Evolutionary conservation across 2,329 filamentous ascomycete species (phyloP).

Genomic region (Colletotrichum sp.): DNA sequence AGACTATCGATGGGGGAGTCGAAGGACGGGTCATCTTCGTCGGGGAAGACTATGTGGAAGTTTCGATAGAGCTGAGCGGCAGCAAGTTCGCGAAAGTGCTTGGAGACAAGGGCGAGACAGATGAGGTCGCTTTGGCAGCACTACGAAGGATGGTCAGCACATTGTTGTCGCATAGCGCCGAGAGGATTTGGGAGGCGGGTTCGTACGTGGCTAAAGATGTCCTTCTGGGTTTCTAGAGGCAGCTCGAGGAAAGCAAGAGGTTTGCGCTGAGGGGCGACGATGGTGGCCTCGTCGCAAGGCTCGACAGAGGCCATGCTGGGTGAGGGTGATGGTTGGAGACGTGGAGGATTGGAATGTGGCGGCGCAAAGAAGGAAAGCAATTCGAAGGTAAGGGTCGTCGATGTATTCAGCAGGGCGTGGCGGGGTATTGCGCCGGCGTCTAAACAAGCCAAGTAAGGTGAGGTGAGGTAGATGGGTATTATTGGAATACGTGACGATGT

Average conservation of each 20-base stretch:
- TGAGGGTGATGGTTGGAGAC: background rate
- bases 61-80: conserved; percentile 63
- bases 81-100: conserved; percentile 61
- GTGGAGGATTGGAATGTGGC: background rate
- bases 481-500: background rate
- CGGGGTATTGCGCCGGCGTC: background rate
- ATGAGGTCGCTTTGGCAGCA: conserved; percentile 59
- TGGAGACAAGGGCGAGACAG: conserved; percentile 62
- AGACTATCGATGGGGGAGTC: conserved; percentile 62
- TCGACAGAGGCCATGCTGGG: conserved; percentile 39
- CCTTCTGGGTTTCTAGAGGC: conserved; percentile 52
- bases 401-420: background rate
- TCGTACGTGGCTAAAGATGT: conserved; percentile 52
- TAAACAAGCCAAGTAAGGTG: background rate
- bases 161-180: background rate
- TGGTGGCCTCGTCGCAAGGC: conserved; percentile 32
- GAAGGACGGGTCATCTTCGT: conserved; percentile 57
- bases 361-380: background rate
- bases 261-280: conserved; percentile 20
- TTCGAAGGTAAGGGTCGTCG: background rate
- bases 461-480: background rate
- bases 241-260: conserved; percentile 43
- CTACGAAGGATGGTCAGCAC: conserved; percentile 33
- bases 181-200: background rate
- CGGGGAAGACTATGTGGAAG: conserved; percentile 66